phyloP scores from a whole-genome alignment of 2,329 filamentous ascomycete genomes.

The Xylaria sp. region DNA sequence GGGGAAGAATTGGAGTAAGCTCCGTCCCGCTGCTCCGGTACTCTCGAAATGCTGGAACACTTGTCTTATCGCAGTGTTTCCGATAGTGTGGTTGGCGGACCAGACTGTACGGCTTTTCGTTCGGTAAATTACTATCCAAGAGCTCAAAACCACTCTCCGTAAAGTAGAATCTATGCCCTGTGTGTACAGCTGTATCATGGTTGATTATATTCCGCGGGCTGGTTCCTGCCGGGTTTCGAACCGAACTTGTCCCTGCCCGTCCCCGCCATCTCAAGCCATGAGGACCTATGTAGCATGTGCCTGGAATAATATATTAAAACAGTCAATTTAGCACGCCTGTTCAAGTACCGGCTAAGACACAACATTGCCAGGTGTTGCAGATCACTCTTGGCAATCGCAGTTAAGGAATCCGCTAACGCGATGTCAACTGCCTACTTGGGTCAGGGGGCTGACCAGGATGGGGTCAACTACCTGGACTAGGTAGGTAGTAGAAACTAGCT shows the following conservation, averaged over 20 bases:
- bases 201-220: neutral
- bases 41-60: neutral
- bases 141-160: neutral
- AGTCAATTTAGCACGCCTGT: neutral
- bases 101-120: neutral
- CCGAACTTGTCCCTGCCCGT: neutral
- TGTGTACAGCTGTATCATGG: neutral
- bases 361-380: slow-evolving; percentile 18
- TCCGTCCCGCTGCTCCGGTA: neutral
- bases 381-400: slow-evolving; percentile 29
- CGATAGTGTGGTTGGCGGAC: neutral
- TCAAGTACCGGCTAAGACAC: slow-evolving; percentile 13
- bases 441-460: slow-evolving; percentile 13
- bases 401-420: slow-evolving; percentile 3
- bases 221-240: neutral
- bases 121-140: neutral
- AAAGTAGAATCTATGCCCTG: no score
- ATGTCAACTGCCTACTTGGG: slow-evolving; percentile 33
- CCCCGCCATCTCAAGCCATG: neutral
- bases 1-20: neutral
- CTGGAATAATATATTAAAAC: neutral
- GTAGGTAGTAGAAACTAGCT: slow-evolving; percentile 31
- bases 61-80: neutral
- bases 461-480: slow-evolving; percentile 26
- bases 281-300: slow-evolving; percentile 1